Conservation (phyloP, 2,329 filamentous ascomycete genomes). For the Cordyceps fumosorosea region DNA sequence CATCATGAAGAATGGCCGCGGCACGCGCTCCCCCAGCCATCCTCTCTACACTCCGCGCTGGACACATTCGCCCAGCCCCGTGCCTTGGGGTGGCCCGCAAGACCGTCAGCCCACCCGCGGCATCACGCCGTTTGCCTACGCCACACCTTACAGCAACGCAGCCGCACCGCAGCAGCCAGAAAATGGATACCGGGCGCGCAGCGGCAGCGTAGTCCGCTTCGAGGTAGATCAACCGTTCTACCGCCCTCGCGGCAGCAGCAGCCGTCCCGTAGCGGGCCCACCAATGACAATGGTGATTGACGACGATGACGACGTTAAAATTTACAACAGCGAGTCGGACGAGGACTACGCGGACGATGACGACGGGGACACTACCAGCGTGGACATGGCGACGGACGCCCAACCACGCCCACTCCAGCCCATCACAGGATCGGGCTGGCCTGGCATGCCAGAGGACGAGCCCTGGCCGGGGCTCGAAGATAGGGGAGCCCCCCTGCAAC, state of each 20-base stretch:
- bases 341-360: slow-evolving; percentile 25
- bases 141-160: slow-evolving; percentile 64
- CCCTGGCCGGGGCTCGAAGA: slow-evolving; percentile 53
- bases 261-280: slow-evolving; percentile 17
- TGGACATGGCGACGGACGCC: slow-evolving; percentile 23
- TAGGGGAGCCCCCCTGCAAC: slow-evolving; percentile 19
- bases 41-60: slow-evolving; percentile 49
- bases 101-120: slow-evolving; percentile 31
- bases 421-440: slow-evolving; percentile 22
- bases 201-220: slow-evolving; percentile 24
- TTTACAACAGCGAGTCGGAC: slow-evolving; percentile 30
- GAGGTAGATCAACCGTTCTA: slow-evolving; percentile 26
- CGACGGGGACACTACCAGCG: slow-evolving; percentile 19
- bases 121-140: slow-evolving; percentile 62
- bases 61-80: slow-evolving; percentile 43
- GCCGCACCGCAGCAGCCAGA: slow-evolving; percentile 28
- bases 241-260: slow-evolving; percentile 30
- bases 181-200: slow-evolving; percentile 29
- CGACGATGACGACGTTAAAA: slow-evolving; percentile 25
- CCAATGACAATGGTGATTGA: not conserved
- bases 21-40: slow-evolving; percentile 50
- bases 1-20: slow-evolving; percentile 41
- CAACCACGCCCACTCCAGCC: slow-evolving; percentile 19
- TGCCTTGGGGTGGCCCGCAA: slow-evolving; percentile 26
- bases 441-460: slow-evolving; percentile 43